Evolutionary conservation across 805 yeast genomes (phyloP).

Genomic region (Barnettozyma sp.): DNA sequence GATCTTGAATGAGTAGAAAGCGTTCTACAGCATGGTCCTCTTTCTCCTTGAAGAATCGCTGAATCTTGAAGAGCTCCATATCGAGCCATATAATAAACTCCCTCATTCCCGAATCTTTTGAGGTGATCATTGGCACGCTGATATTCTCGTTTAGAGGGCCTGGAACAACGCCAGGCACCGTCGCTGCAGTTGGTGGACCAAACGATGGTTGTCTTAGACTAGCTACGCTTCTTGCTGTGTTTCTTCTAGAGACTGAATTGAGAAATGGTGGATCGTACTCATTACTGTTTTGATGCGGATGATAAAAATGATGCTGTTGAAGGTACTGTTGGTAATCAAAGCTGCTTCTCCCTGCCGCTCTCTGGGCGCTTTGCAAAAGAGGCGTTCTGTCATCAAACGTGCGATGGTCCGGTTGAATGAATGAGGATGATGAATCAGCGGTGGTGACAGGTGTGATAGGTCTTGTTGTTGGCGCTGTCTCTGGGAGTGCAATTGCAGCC

Average conservation of each 20-base stretch:
- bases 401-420: neutral
- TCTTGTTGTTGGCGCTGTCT: neutral
- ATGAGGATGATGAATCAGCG: neutral
- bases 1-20: conserved; percentile 58
- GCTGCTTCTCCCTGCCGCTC: conserved; percentile 3
- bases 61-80: conserved; percentile 50
- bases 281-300: no score
- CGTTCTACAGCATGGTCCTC: conserved; percentile 57
- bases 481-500: conserved; percentile 19
- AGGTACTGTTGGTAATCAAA: conserved; percentile 1
- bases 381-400: conserved; percentile 22
- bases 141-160: neutral
- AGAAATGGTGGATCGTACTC: neutral
- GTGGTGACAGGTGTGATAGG: neutral
- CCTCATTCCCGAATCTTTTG: conserved; percentile 32
- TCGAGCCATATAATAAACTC: conserved; percentile 67
- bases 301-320: no score
- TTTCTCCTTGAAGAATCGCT: conserved; percentile 50
- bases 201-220: conserved; percentile 11
- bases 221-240: neutral
- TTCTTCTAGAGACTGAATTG: conserved; percentile 7
- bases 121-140: conserved; percentile 15
- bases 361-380: conserved; percentile 11
- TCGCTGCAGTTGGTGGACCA: no score
- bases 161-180: conserved; percentile 17